Conservation (phyloP, 1,284 basidiomycete genomes). For the Boletellus deceptivus region DNA sequence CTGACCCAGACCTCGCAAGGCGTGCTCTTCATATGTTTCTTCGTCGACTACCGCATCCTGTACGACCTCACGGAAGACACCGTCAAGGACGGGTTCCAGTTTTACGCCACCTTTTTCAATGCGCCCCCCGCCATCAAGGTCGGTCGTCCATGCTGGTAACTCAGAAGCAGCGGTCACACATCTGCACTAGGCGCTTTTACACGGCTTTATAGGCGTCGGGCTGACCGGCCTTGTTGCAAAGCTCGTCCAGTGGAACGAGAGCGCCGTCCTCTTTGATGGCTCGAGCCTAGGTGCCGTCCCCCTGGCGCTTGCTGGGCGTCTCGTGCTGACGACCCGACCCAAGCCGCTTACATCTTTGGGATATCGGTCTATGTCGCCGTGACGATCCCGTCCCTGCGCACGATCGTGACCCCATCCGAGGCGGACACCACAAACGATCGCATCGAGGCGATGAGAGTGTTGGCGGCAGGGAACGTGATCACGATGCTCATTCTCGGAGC, state of each 20-base stretch:
- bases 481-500: slow-evolving; percentile 64
- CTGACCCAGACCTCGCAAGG: slow-evolving; percentile 43
- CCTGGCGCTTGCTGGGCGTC: background rate
- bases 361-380: slow-evolving; percentile 80
- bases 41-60: slow-evolving; percentile 81
- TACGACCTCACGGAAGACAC: slow-evolving; percentile 66
- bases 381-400: slow-evolving; percentile 72
- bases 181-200: slow-evolving; percentile 66
- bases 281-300: slow-evolving; percentile 65
- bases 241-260: slow-evolving; percentile 83
- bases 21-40: slow-evolving; percentile 84
- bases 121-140: slow-evolving; percentile 89
- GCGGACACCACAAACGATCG: slow-evolving; percentile 64
- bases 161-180: background rate
- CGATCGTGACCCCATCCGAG: slow-evolving; percentile 58
- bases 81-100: slow-evolving; percentile 75
- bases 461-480: slow-evolving; percentile 84
- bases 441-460: slow-evolving; percentile 73
- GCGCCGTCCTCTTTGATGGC: slow-evolving; percentile 90
- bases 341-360: slow-evolving; percentile 73
- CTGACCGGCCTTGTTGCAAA: slow-evolving; percentile 73
- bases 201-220: slow-evolving; percentile 77
- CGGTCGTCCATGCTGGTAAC: slow-evolving; percentile 15
- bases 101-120: slow-evolving; percentile 89
- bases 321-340: slow-evolving; percentile 11